These are phyloP conservation scores for Calvatia gigantea DNA, from an alignment of 768 basidiomycete genomes.

Conservation along the genomic window DNA sequence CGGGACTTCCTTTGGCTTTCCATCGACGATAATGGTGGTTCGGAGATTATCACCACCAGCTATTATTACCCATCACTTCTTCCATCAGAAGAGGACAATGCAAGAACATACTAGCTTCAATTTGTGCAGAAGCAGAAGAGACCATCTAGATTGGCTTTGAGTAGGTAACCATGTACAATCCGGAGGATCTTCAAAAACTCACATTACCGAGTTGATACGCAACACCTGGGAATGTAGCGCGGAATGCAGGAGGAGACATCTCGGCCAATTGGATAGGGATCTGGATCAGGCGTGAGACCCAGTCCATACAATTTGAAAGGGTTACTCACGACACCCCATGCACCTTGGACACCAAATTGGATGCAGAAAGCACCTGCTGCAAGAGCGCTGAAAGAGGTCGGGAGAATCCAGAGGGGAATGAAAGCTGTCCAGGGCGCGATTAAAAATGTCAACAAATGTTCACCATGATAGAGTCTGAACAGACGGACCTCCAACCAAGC, in stretches of 20 bases:
- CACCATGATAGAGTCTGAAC: background rate
- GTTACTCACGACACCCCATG: slow-evolving; percentile 78
- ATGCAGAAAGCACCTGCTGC: slow-evolving; percentile 84
- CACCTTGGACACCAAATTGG: slow-evolving; percentile 87
- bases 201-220: slow-evolving; percentile 82
- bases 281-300: slow-evolving; percentile 26
- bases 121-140: slow-evolving; percentile 72
- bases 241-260: slow-evolving; percentile 84
- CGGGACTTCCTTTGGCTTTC: slow-evolving; percentile 39
- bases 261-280: slow-evolving; percentile 80
- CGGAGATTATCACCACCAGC: slow-evolving; percentile 61
- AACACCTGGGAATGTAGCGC: slow-evolving; percentile 84
- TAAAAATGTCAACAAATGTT: background rate
- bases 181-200: slow-evolving; percentile 24
- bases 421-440: slow-evolving; percentile 29
- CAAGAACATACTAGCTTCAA: slow-evolving; percentile 59
- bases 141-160: slow-evolving; percentile 38
- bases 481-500: slow-evolving; percentile 45
- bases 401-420: slow-evolving; percentile 86
- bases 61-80: slow-evolving; percentile 20
- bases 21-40: slow-evolving; percentile 46
- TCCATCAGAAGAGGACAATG: slow-evolving; percentile 2
- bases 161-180: background rate
- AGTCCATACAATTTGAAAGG: slow-evolving; percentile 31
- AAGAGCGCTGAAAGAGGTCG: slow-evolving; percentile 61